Base-by-base conservation (phyloP, 2,329 filamentous ascomycete species). In the Ilyonectria mors-panacis region DNA sequence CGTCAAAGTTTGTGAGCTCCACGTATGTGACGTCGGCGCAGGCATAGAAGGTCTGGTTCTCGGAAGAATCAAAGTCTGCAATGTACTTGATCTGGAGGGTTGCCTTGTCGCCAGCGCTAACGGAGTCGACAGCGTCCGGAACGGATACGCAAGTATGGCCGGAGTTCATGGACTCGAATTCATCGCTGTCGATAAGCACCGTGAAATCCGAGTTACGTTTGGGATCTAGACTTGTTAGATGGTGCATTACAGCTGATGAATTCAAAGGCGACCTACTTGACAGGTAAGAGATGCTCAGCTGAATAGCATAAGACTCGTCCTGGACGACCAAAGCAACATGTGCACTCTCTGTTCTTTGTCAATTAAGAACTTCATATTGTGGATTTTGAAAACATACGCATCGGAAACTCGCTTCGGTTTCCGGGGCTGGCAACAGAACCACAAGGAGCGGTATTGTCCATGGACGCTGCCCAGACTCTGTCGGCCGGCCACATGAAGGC, bases 401-500 rank as follows among this genome's bases (percentile, higher is more conserved):
- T 75, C 33, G 89, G 89, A 67, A 89, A 91, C 15, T 83, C 75
- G 2, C 87, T 89, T 60, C 88, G 80, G 68, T 87, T 87, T 3
- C 77, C 78, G 2, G 84, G 80, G 1, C 81, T 81, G 21, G 82
- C 80, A 23, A 80, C 77, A 23, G 87, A 88, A 59, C 88, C 88
- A 72, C 89, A 91, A 0, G 88, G 88, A 4, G 84, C 81, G 3
- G 78, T 86, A 74, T 90, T 90, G 75, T 91, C 88, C 44, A 84
- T 78, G 15, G 81, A 80, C 30, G 83, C 85, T 59, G 81, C 81
- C 87, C 88, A 91, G 53, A 81, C 79, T 59, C 88, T 82, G 76
- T 90, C 88, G n/a, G 81, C 76, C 7, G 88, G 88, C 88, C 88
- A 91, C 77, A 90, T 80, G 73, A 91, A 89, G 10, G 86, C 86